phyloP scores from a whole-genome alignment of 2,329 filamentous ascomycete genomes.

The Teratosphaeria destructans region DNA sequence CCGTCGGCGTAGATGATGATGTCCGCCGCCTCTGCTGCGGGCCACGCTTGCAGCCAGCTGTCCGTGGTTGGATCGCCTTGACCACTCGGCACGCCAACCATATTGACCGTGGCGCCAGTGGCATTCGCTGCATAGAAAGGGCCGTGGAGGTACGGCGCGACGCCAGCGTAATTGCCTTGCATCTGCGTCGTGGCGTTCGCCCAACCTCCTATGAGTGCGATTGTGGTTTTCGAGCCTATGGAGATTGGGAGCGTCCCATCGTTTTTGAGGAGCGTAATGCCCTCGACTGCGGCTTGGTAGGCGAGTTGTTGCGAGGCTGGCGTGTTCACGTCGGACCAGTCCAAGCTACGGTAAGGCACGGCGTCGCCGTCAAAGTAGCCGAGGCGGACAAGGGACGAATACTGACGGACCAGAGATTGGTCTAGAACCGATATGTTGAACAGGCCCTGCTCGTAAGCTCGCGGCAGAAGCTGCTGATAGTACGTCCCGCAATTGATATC shows the following conservation, averaged over 20 bases:
- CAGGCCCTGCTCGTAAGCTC: constrained; percentile 31
- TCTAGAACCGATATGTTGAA: constrained; percentile 40
- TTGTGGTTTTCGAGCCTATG: constrained; percentile 26
- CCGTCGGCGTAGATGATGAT: constrained; percentile 47
- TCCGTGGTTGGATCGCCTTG: constrained; percentile 25
- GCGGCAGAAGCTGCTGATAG: constrained; percentile 36
- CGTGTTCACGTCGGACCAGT: constrained; percentile 47
- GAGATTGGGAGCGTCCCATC: constrained; percentile 38
- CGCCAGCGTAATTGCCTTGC: constrained; percentile 50
- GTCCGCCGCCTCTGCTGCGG: constrained; percentile 36
- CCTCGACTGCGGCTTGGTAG: constrained; percentile 40
- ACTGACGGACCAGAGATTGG: constrained; percentile 41
- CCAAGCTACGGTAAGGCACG: constrained; percentile 42
- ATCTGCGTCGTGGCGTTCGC: constrained; percentile 48
- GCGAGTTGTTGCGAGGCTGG: constrained; percentile 46
- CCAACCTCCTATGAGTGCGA: constrained; percentile 50
- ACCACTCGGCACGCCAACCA: constrained; percentile 30
- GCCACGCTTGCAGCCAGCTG: constrained; percentile 19
- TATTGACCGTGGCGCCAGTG: constrained; percentile 36
- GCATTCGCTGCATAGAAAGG: constrained; percentile 42
- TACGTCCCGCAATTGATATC: constrained; percentile 42
- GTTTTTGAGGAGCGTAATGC: constrained; percentile 44
- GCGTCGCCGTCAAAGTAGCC: constrained; percentile 48
- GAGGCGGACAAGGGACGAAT: constrained; percentile 43
- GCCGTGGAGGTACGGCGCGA: constrained; percentile 45